These are phyloP conservation scores for Globisporangium barbulae DNA, from an alignment of 352 stramenopile genomes.

Conservation along the genomic window DNA sequence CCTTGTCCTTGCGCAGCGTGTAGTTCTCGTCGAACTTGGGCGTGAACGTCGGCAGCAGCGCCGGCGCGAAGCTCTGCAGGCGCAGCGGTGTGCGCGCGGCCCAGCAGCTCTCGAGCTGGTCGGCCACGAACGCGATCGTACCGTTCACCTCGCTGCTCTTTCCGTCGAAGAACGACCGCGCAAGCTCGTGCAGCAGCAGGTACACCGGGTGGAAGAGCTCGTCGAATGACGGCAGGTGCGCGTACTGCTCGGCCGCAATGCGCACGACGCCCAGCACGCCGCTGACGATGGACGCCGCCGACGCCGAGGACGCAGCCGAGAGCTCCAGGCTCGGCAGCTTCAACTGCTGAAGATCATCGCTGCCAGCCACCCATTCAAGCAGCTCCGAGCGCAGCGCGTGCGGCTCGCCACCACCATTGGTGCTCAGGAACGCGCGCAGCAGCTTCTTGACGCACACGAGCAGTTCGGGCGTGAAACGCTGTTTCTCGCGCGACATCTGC, in stretches of 20 bases:
- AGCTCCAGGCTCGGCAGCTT: conserved; percentile 41
- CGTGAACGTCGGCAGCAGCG: conserved; percentile 72
- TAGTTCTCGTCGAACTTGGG: conserved; percentile 93
- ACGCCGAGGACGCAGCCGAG: conserved; percentile 38
- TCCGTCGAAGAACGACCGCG: conserved; percentile 31
- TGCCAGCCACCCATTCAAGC: conserved; percentile 32
- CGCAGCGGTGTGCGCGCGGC: conserved; percentile 50
- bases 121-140: conserved; percentile 47
- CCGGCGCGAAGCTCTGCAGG: conserved; percentile 72
- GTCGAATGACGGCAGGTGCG: conserved; percentile 59
- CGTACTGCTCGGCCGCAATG: conserved; percentile 49
- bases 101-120: conserved; percentile 45
- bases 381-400: conserved; percentile 56
- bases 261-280: conserved; percentile 49
- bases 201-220: conserved; percentile 76
- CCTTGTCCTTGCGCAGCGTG: conserved; percentile 90
- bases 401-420: conserved; percentile 8
- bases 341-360: conserved; percentile 1
- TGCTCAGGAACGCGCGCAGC: conserved; percentile 43
- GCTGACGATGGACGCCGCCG: conserved; percentile 38
- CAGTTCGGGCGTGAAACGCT: conserved; percentile 89
- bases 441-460: conserved; percentile 48
- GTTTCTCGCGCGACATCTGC: conserved; percentile 81
- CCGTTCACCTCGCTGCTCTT: conserved; percentile 35
- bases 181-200: conserved; percentile 58